Percentiles rank a stretch among this genome's conserved stretches.
Evolutionary conservation across 345 rosid species (phyloP).

Genomic region (Populus davidiana): DNA sequence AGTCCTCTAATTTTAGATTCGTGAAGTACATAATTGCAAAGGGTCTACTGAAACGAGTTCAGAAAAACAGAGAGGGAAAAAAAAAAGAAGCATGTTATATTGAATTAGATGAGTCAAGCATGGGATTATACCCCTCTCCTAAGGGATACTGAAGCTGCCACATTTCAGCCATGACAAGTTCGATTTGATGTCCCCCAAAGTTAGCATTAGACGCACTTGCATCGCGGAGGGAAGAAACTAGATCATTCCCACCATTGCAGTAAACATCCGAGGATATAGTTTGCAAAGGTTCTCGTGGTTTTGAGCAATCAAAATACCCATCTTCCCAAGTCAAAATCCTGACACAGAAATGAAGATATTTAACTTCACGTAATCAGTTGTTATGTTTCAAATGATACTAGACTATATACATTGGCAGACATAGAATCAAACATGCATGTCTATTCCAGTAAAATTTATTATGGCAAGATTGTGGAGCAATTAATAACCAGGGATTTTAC

Average conservation of each 20-base stretch:
- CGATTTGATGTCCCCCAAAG: conserved; percentile 32
- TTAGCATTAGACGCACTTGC: conserved; percentile 6
- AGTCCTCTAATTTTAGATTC: neutral
- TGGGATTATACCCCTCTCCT: conserved; percentile 54
- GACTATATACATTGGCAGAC: neutral
- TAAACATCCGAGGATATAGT: conserved; percentile 11
- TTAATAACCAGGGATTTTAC: too few relatives aligned
- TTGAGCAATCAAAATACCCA: conserved; percentile 40
- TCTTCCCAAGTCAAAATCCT: conserved; percentile 67
- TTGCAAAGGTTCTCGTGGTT: conserved; percentile 26
- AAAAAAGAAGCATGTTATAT: neutral
- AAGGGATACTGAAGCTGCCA: conserved; percentile 34
- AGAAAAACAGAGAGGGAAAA: neutral
- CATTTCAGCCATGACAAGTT: conserved; percentile 37
- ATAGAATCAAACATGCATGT: neutral
- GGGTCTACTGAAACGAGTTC: neutral
- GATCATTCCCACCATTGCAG: conserved; percentile 19
- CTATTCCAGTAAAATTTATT: too few relatives aligned
- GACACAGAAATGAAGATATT: neutral
- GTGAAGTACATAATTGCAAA: neutral
- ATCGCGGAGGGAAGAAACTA: conserved; percentile 20
- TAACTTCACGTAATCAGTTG: neutral
- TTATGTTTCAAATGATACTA: neutral
- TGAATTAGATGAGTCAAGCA: conserved; percentile 11
- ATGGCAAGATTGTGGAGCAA: too few relatives aligned